Percentiles rank a stretch among this genome's conserved stretches.
These are phyloP conservation scores for Pyrus bretschneideri DNA, from an alignment of 306 rosid species.

Conservation along the genomic window DNA sequence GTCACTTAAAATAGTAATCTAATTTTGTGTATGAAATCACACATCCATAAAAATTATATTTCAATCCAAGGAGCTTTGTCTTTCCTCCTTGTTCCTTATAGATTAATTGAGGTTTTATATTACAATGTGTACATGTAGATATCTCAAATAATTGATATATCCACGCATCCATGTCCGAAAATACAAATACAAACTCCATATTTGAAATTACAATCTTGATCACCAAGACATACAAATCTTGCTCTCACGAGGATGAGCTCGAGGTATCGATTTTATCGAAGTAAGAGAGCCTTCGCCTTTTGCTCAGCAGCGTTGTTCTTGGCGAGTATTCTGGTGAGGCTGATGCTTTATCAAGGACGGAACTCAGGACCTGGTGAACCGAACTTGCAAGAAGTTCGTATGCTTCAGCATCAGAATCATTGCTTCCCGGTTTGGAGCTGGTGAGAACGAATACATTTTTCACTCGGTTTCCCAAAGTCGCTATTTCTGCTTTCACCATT, in stretches of 20 bases:
- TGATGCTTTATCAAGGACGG: conserved; percentile 60
- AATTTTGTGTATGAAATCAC: too few species aligned
- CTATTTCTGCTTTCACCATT: conserved; percentile 52
- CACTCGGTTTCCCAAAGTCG: conserved; percentile 71
- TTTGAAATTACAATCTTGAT: background rate
- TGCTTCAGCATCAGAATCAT: conserved; percentile 19
- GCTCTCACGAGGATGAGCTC: conserved; percentile 35
- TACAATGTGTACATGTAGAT: background rate
- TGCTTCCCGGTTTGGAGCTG: conserved; percentile 29
- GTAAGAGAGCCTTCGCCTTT: conserved; percentile 47
- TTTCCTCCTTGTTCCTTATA: background rate
- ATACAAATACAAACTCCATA: background rate
- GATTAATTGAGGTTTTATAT: background rate
- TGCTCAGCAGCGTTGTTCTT: conserved; percentile 38
- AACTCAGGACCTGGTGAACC: conserved; percentile 49
- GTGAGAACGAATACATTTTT: conserved; percentile 47
- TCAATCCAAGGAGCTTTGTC: background rate
- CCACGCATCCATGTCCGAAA: conserved; percentile 8
- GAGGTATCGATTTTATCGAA: conserved; percentile 40
- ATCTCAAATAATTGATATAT: background rate
- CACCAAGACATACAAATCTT: background rate
- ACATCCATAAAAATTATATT: background rate
- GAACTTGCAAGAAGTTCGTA: conserved; percentile 34
- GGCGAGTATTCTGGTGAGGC: conserved; percentile 55
- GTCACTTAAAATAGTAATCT: too few species aligned